A percentile compares a stretch with the other conserved stretches of the same genome.
Evolutionary conservation across 2,329 filamentous ascomycete species (phyloP).

Genomic region (Colletotrichum liriopes): DNA sequence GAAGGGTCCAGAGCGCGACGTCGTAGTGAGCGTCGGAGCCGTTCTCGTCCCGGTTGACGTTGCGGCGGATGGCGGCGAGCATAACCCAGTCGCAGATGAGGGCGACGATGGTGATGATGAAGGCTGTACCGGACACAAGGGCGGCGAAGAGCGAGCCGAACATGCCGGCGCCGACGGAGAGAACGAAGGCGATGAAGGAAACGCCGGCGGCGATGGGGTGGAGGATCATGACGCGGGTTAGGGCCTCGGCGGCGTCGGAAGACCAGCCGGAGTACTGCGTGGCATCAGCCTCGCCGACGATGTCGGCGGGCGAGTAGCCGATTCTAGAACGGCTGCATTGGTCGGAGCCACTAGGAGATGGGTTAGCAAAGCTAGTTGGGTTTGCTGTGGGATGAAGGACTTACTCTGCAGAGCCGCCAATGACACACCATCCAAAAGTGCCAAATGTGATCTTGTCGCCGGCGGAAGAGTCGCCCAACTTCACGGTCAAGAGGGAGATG

Average conservation of each 20-base stretch:
- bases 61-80: constrained; percentile 68
- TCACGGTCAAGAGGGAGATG: constrained; percentile 68
- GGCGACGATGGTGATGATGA: constrained; percentile 63
- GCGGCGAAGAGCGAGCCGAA: constrained; percentile 68
- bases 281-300: constrained; percentile 58
- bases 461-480: constrained; percentile 57
- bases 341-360: constrained; percentile 53
- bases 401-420: constrained; percentile 47
- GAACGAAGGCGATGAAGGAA: constrained; percentile 72
- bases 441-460: constrained; percentile 66
- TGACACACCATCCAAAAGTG: constrained; percentile 72
- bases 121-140: constrained; percentile 64
- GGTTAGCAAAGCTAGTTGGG: constrained; percentile 5
- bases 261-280: constrained; percentile 60
- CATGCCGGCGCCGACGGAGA: constrained; percentile 67
- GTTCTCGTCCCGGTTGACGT: constrained; percentile 63
- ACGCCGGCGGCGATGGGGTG: constrained; percentile 73
- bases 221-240: constrained; percentile 74
- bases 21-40: constrained; percentile 64
- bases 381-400: background rate
- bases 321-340: constrained; percentile 64
- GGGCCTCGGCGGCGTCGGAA: constrained; percentile 60
- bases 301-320: constrained; percentile 69
- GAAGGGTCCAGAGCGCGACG: constrained; percentile 74
- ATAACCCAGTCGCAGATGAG: constrained; percentile 72